Evolutionary conservation across 2,329 filamentous ascomycete genomes (phyloP), one percentile per base, ranked within the genome.

Genomic region (Phyllosticta citrichinensis): DNA sequence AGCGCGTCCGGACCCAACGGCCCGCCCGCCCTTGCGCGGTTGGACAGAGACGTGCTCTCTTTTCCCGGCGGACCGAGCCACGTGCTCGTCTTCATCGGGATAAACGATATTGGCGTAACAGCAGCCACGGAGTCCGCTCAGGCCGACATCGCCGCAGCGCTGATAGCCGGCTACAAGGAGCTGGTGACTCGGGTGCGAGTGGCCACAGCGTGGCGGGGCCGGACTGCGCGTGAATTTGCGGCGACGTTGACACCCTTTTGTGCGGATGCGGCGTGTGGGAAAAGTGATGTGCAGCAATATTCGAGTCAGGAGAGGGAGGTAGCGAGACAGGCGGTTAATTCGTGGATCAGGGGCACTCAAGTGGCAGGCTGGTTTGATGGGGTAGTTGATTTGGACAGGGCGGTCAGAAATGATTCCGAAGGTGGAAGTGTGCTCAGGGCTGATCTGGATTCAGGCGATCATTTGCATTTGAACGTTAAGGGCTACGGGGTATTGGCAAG

Each of bases 241-340:
- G 84, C 82, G 0, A 88, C 86, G 0, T 86, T 88, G 62, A 87
- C 85, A 3, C 85, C 85, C 0, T 88, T 88, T 65, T 74, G 70
- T 9, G 77, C 76, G 70, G 73, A 3, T 73, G 69, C 30, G 73
- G 71, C 10, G 71, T 67, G 0, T 12, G 22, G 17, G 12, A 2
- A 47, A 14, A 19, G 40, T 8, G 17, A n/a, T n/a, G 63, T 70
- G 47, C 80, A 85, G 70, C 72, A 77, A 25, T 87, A 87, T 66
- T 80, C 81, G 0, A 33, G 59, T 3, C 9, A 8, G 8, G 72
- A 77, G 51, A 72, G 84, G 8, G 85, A 88, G 67, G 70, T 74
- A 65, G 83, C 83, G 1, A 72, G 86, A 55, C 75, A 81, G 66
- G 74, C 74, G 22, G 75, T 88, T 17, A 88, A 88, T 66, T 69